Evolutionary conservation across 257 asterid species (phyloP), one percentile per base, ranked within the genome.

Genomic region (Fraxinus anomala): DNA sequence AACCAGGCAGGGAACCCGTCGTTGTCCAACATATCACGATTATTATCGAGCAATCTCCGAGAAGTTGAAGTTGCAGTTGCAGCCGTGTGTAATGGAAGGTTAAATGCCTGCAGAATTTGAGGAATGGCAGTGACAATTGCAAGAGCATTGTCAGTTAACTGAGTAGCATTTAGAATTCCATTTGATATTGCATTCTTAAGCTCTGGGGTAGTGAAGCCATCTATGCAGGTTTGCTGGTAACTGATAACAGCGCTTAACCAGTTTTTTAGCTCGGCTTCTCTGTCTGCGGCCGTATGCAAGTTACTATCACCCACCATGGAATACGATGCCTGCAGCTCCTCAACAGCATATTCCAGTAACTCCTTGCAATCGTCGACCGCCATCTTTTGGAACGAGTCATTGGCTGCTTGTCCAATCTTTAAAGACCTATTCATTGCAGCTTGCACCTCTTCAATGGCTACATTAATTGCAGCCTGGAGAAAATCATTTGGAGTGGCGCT

Each of bases 231-330:
- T 40, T 87, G 78, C 54, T 83, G 87, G 82, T 87, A 87, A 0
- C 87, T 82, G 13, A 85, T 30, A 17, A 87, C 91, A 3, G 87
- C 91, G 61, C 87, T 85, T 6, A 89, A 81, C 89, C 89, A 89
- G 72, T 82, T 85, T 69, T 76, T 85, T 19, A 89, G 86, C 72
- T 89, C 89, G 0, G 70, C 77, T 73, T 72, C 76, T 21, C 86
- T 66, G 17, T 84, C 81, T 1, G 30, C 0, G 4, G 83, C 37
- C 21, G 73, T 80, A 56, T 85, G 83, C 28, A 80, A 54, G 28
- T 47, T 72, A 69, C 75, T 79, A 6, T 82, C 85, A 0, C 85
- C 88, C 0, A 87, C 91, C 5, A 71, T 68, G 0, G 87, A 51
- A 69, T 82, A 79, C 0, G 89, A 75, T 1, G 86, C 87, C 2